Base-by-base conservation (phyloP, 495 filamentous ascomycete genomes). In the Talaromyces adpressus region DNA sequence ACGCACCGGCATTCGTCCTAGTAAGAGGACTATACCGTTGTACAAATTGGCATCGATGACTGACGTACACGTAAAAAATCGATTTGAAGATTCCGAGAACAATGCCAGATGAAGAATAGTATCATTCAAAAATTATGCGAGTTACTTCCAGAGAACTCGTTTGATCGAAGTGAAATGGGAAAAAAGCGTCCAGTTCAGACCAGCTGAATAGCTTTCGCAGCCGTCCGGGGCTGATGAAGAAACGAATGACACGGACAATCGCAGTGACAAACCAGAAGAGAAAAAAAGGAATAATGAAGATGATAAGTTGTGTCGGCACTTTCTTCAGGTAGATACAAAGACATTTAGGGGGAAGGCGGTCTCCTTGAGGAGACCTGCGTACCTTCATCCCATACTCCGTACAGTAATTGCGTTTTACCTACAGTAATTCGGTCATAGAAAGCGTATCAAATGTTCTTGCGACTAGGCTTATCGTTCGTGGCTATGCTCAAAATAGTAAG, bases 171-270 rank as follows among this genome's bases (percentile, higher is more conserved):
- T 56, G 20, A 56, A 16, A 56, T 56, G 20, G 27, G 6, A 56
- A 56, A 29, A 14, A 56, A 56, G 52, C 52, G 22, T 56, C 52
- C 9, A 56, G 52, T 56, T 56, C 52, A 56, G 52, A 56, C 52
- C 52, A 56, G 52, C 52, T 56, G 52, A 56, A 56, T 56, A 56
- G 20, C 52, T 56, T 56, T 56, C 47, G 63, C 20, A 49, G 63
- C 63, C 54, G 63, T 59, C 56, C 49, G 63, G 52, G 56, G 59
- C 63, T 32, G 45, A 22, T 16, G 57, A 7, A 64, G 56, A 61
- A 64, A 64, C 57, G 63, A 64, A 64, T 62, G 63, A 45, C 32
- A 53, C 51, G 57, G 45, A 64, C 57, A 60, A 64, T 32, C 25
- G 22, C 22, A 27, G 27, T 27, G 22, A 56, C 14, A 8, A 27